Conservation (phyloP, 495 filamentous ascomycete genomes). For the Hypoxylon perforatum region DNA sequence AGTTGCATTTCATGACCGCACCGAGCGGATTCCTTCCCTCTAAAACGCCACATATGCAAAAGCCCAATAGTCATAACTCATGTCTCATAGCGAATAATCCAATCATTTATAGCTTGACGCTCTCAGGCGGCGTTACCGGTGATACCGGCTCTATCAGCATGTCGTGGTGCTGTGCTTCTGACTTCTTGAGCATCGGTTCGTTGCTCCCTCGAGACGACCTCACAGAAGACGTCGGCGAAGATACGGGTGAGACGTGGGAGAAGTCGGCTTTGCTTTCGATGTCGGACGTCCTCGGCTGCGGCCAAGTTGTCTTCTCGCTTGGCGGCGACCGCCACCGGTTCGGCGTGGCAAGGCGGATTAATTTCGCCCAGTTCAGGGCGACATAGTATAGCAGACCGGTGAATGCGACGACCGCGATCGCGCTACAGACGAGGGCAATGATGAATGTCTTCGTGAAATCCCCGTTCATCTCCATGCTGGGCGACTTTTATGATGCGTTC, state of each 20-base stretch:
- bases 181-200: slow-evolving; percentile 25
- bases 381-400: slow-evolving; percentile 30
- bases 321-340: slow-evolving; percentile 28
- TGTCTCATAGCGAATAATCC: slow-evolving; percentile 12
- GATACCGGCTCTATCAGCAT: neutral
- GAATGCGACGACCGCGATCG: slow-evolving; percentile 27
- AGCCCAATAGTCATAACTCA: slow-evolving; percentile 29
- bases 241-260: slow-evolving; percentile 9
- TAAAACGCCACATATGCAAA: slow-evolving; percentile 24
- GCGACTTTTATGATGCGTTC: neutral
- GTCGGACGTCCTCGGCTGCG: slow-evolving; percentile 29
- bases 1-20: neutral
- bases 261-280: slow-evolving; percentile 17
- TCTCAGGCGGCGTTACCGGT: slow-evolving; percentile 29
- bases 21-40: neutral
- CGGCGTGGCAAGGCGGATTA: slow-evolving; percentile 33
- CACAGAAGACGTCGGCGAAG: slow-evolving; percentile 36
- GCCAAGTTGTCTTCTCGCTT: slow-evolving; percentile 41
- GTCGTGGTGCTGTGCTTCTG: neutral
- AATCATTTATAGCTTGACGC: slow-evolving; percentile 11
- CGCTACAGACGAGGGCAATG: slow-evolving; percentile 38
- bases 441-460: slow-evolving; percentile 39
- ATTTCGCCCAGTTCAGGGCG: slow-evolving; percentile 44
- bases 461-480: slow-evolving; percentile 27
- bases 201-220: slow-evolving; percentile 37